Conservation (phyloP, 2,329 filamentous ascomycete genomes). For the Cladosporium halotolerans region DNA sequence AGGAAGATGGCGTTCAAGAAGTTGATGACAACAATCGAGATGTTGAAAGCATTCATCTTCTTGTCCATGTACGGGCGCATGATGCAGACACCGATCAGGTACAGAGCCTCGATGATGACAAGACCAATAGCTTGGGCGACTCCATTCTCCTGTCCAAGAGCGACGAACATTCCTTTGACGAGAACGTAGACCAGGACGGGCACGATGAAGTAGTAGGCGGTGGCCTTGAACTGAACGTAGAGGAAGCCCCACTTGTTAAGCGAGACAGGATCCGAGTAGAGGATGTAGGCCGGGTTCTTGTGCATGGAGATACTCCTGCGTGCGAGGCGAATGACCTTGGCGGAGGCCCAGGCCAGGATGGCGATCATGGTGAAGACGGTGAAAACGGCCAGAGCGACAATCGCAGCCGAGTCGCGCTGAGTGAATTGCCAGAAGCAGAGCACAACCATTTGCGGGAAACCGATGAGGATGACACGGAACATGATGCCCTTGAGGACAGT, state of each 20-base stretch:
- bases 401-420: slow-evolving; percentile 72
- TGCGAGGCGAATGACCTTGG: slow-evolving; percentile 83
- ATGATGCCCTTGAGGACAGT: slow-evolving; percentile 90
- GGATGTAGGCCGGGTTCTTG: slow-evolving; percentile 93
- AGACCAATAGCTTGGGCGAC: slow-evolving; percentile 75
- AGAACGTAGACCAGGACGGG: slow-evolving; percentile 71
- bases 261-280: slow-evolving; percentile 89
- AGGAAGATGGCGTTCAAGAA: slow-evolving; percentile 87
- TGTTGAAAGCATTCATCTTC: slow-evolving; percentile 95
- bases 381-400: slow-evolving; percentile 80
- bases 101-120: slow-evolving; percentile 72
- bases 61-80: slow-evolving; percentile 97
- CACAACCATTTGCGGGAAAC: slow-evolving; percentile 84
- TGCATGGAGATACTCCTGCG: slow-evolving; percentile 85
- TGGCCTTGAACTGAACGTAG: slow-evolving; percentile 93
- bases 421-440: slow-evolving; percentile 94
- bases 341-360: slow-evolving; percentile 77
- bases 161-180: slow-evolving; percentile 86
- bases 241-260: slow-evolving; percentile 98
- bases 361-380: slow-evolving; percentile 76
- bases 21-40: slow-evolving; percentile 82
- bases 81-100: slow-evolving; percentile 70
- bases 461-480: slow-evolving; percentile 82
- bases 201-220: slow-evolving; percentile 91
- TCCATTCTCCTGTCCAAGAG: slow-evolving; percentile 64